Evolutionary conservation across 2,329 filamentous ascomycete genomes (phyloP).

Genomic region (Neocucurbitaria cava): DNA sequence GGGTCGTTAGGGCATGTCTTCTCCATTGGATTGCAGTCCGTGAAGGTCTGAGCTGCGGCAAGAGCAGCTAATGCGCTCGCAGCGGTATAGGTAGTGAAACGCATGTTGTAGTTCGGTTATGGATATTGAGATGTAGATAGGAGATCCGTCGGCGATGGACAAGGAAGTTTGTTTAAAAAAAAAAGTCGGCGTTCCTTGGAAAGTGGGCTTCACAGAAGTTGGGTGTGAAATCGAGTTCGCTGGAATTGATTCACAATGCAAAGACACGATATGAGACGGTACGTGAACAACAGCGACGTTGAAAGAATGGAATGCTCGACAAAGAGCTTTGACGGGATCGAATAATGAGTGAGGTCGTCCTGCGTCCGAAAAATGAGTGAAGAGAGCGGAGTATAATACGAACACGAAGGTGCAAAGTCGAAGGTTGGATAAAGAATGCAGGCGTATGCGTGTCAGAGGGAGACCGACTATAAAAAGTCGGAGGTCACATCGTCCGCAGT

Average conservation of each 20-base stretch:
- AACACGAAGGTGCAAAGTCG: conserved; percentile 27
- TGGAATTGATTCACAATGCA: conserved; percentile 15
- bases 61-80: conserved; percentile 43
- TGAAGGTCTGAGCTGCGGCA: conserved; percentile 54
- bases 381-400: conserved; percentile 35
- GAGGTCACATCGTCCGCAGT: conserved; percentile 13
- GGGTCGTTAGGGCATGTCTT: conserved; percentile 55
- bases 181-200: conserved; percentile 9
- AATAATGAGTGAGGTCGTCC: conserved; percentile 39
- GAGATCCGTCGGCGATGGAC: not conserved
- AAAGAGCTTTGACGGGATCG: conserved; percentile 29
- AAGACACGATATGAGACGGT: conserved; percentile 23
- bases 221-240: conserved; percentile 1
- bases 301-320: conserved; percentile 38
- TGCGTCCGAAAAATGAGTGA: conserved; percentile 33
- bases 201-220: conserved; percentile 43
- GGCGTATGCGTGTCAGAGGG: conserved; percentile 18
- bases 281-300: conserved; percentile 19
- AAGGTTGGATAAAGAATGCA: conserved; percentile 38
- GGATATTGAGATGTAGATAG: not conserved
- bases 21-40: conserved; percentile 53
- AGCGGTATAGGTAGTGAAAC: conserved; percentile 34
- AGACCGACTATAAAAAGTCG: conserved; percentile 35
- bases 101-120: conserved; percentile 34
- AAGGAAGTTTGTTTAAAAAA: not conserved